Evolutionary conservation across 2,329 filamentous ascomycete genomes (phyloP).

Genomic region (Monosporascus sp.): DNA sequence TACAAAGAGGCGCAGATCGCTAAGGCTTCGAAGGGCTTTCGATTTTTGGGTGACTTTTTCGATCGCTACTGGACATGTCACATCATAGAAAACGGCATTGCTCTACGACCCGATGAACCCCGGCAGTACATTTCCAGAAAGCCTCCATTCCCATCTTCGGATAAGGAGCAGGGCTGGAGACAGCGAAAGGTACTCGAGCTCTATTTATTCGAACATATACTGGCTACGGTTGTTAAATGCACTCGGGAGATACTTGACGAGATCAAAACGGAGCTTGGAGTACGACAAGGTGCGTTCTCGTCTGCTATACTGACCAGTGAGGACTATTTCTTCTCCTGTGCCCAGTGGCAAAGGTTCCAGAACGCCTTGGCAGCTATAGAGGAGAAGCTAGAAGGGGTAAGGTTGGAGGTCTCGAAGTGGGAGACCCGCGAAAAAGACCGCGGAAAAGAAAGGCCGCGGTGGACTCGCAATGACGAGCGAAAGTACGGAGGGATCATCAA

Average conservation of each 20-base stretch:
- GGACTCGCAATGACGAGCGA: slow-evolving; percentile 26
- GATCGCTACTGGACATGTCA: slow-evolving; percentile 28
- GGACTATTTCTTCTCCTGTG: slow-evolving; percentile 1
- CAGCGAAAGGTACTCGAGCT: slow-evolving; percentile 26
- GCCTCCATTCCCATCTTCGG: not conserved
- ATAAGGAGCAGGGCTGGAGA: slow-evolving; percentile 13
- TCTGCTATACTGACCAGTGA: slow-evolving; percentile 1
- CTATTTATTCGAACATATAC: slow-evolving; percentile 12
- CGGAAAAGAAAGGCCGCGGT: slow-evolving; percentile 21
- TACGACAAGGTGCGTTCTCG: not conserved
- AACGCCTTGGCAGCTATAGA: slow-evolving; percentile 14
- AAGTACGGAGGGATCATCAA: slow-evolving; percentile 19
- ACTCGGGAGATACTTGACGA: slow-evolving; percentile 8
- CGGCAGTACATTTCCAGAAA: too few species aligned
- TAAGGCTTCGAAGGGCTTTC: slow-evolving; percentile 18
- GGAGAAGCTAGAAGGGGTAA: slow-evolving; percentile 13
- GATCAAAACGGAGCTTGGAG: slow-evolving; percentile 3
- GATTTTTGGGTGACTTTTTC: slow-evolving; percentile 26
- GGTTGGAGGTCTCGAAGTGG: slow-evolving; percentile 18
- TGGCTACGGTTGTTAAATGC: not conserved
- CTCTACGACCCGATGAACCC: too few species aligned
- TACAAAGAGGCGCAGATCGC: slow-evolving; percentile 4
- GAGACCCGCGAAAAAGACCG: slow-evolving; percentile 18
- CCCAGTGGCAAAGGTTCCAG: slow-evolving; percentile 12
- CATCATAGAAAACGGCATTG: slow-evolving; percentile 13